phyloP scores from a whole-genome alignment of 2,329 filamentous ascomycete genomes.

The Microcyclospora pomicola region DNA sequence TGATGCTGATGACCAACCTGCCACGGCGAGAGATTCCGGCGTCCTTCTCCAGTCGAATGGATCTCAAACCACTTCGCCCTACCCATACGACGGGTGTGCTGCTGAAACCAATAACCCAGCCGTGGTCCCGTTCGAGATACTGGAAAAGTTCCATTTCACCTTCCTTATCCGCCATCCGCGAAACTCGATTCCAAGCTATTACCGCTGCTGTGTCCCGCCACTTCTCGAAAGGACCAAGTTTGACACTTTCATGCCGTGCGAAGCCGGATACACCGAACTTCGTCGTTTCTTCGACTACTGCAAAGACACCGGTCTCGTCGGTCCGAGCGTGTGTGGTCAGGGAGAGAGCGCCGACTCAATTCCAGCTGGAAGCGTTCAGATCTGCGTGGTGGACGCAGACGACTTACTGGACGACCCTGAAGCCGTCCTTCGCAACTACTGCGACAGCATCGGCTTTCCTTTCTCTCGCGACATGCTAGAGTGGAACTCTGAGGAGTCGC shows the following conservation, averaged over 20 bases:
- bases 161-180: slow-evolving; percentile 96
- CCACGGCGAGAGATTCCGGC: slow-evolving; percentile 16
- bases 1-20: not conserved
- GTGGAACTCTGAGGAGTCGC: slow-evolving; percentile 67
- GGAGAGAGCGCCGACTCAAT: slow-evolving; percentile 5
- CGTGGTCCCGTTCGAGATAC: slow-evolving; percentile 58
- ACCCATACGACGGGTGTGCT: slow-evolving; percentile 41
- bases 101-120: slow-evolving; percentile 66
- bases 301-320: slow-evolving; percentile 52
- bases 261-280: slow-evolving; percentile 84
- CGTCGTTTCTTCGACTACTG: slow-evolving; percentile 79
- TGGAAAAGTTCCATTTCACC: slow-evolving; percentile 79
- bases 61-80: slow-evolving; percentile 29
- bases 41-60: slow-evolving; percentile 15
- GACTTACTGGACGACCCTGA: slow-evolving; percentile 79
- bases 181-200: slow-evolving; percentile 82
- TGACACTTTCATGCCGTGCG: slow-evolving; percentile 69
- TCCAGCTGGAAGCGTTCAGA: slow-evolving; percentile 35
- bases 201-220: slow-evolving; percentile 83
- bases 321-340: slow-evolving; percentile 47
- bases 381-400: slow-evolving; percentile 86
- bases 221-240: slow-evolving; percentile 73
- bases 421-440: slow-evolving; percentile 63
- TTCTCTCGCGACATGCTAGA: slow-evolving; percentile 66
- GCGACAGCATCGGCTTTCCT: slow-evolving; percentile 63